Evolutionary conservation across 208 protist species (phyloP).

Genomic region (Trichomonas tenax): DNA sequence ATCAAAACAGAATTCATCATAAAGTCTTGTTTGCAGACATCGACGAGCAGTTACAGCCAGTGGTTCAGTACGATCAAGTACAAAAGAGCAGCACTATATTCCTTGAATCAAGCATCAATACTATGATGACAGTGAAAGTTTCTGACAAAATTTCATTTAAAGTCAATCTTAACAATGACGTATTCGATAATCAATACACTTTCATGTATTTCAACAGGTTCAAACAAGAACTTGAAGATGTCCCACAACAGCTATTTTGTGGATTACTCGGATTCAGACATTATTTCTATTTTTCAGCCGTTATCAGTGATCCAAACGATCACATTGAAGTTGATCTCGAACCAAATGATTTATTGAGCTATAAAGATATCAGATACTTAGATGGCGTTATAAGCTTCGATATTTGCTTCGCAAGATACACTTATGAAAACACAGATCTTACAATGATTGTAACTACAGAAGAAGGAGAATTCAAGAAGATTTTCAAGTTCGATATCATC

Average conservation of each 20-base stretch:
- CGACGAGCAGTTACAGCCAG: not conserved
- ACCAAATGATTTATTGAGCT: not conserved
- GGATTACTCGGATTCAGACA: not conserved
- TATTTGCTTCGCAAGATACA: not conserved
- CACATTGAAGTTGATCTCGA: not conserved
- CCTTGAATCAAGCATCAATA: not conserved
- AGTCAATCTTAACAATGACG: not conserved
- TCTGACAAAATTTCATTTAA: not conserved
- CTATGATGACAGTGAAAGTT: not conserved
- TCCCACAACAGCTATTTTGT: not conserved
- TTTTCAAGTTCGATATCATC: not conserved
- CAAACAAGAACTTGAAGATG: not conserved
- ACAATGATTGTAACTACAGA: not conserved
- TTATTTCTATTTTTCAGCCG: not conserved
- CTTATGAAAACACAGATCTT: not conserved
- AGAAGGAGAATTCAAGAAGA: not conserved
- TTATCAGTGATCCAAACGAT: not conserved
- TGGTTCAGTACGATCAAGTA: not conserved
- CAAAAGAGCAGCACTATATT: not conserved
- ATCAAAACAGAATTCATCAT: not conserved
- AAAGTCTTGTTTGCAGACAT: no score
- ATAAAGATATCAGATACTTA: not conserved
- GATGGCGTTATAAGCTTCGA: not conserved
- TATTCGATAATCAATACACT: not conserved
- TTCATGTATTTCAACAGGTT: not conserved